Percentiles rank a stretch among this genome's conserved stretches.
These are phyloP conservation scores for rapeseed (Brassica napus) DNA, from an alignment of 345 rosid species.

Conservation along the genomic window DNA sequence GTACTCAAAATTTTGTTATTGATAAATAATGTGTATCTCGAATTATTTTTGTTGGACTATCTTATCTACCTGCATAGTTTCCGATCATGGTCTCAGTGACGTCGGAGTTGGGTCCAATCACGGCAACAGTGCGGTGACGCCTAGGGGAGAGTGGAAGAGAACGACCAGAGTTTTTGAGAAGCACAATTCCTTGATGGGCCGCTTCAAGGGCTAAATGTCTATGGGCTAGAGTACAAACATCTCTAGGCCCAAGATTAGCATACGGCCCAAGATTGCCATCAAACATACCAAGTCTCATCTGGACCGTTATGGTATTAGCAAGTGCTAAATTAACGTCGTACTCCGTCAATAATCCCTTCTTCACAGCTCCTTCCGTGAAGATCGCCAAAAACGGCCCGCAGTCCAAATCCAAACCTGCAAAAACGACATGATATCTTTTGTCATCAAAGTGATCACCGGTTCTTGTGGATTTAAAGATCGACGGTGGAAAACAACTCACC, in stretches of 20 bases:
- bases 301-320: conserved; percentile 78
- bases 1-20: too few species aligned
- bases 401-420: conserved; percentile 74
- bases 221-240: conserved; percentile 78
- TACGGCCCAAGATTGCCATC: conserved; percentile 78
- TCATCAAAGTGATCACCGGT: not conserved
- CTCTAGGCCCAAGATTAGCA: conserved; percentile 73
- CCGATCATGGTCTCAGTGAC: conserved; percentile 94
- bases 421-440: not conserved
- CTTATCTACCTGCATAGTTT: conserved; percentile 78
- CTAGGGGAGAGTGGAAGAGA: conserved; percentile 63
- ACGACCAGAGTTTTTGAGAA: conserved; percentile 54
- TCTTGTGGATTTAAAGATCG: not conserved
- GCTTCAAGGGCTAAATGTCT: conserved; percentile 77
- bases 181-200: conserved; percentile 82
- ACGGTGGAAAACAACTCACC: conserved; percentile 42
- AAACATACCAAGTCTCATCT: conserved; percentile 93
- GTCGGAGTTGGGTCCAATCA: conserved; percentile 92
- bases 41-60: not conserved
- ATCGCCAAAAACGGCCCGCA: conserved; percentile 88
- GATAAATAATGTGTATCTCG: not conserved
- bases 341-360: conserved; percentile 47
- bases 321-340: conserved; percentile 67
- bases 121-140: conserved; percentile 66
- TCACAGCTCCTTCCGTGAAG: conserved; percentile 66